These are phyloP conservation scores for Metarhizium album DNA, from an alignment of 2,329 filamentous ascomycete species.

Conservation along the genomic window DNA sequence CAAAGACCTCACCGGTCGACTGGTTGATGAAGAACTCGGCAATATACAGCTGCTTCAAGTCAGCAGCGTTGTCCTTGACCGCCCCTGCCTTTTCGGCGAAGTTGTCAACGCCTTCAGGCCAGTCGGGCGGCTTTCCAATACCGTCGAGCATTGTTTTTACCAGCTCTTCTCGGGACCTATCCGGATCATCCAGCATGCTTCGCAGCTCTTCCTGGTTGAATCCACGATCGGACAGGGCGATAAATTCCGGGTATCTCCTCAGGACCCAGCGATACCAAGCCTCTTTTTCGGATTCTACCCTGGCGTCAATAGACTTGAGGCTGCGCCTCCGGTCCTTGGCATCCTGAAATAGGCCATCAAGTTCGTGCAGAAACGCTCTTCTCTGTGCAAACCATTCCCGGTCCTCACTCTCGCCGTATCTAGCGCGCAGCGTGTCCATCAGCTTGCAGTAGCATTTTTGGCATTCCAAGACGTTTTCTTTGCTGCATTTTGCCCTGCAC, in stretches of 20 bases:
- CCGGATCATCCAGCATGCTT: constrained; percentile 26
- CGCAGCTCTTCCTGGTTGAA: constrained; percentile 22
- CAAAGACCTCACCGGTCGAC: constrained; percentile 21
- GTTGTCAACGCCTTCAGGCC: constrained; percentile 21
- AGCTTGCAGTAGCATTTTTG: constrained; percentile 36
- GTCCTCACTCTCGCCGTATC: constrained; percentile 24
- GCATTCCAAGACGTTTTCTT: constrained; percentile 34
- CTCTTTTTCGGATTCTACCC: constrained; percentile 39
- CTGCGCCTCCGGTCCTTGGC: constrained; percentile 32
- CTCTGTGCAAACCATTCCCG: constrained; percentile 43
- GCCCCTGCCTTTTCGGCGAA: constrained; percentile 24
- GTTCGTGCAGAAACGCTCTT: constrained; percentile 35
- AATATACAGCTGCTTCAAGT: constrained; percentile 28
- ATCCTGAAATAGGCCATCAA: constrained; percentile 38
- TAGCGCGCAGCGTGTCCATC: constrained; percentile 31
- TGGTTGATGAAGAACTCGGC: constrained; percentile 30
- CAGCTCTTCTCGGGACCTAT: constrained; percentile 25
- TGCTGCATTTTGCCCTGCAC: constrained; percentile 33
- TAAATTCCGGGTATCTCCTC: constrained; percentile 27
- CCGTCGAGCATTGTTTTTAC: constrained; percentile 25
- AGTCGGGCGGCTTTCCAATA: constrained; percentile 22
- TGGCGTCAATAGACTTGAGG: constrained; percentile 35
- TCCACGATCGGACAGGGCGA: constrained; percentile 20
- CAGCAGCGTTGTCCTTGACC: constrained; percentile 19
- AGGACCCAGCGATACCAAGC: constrained; percentile 40